A percentile compares a stretch with the other conserved stretches of the same genome.
Evolutionary conservation across 2,329 filamentous ascomycete genomes (phyloP).

Genomic region (Fusarium stilboides): DNA sequence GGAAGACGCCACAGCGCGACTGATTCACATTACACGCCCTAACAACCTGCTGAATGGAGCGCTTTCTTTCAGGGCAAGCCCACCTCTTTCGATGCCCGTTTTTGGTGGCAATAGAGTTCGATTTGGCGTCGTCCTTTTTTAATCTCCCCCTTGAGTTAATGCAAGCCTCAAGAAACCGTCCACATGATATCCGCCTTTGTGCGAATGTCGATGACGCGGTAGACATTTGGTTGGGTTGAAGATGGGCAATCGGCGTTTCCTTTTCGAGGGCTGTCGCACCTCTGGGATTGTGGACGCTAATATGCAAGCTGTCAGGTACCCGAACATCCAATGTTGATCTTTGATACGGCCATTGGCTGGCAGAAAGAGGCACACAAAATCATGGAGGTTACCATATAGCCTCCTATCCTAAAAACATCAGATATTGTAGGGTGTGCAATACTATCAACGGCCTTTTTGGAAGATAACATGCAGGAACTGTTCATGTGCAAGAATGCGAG

Average conservation of each 20-base stretch:
- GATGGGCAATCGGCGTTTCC: conserved; percentile 3
- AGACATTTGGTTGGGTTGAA: conserved; percentile 7
- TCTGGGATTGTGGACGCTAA: conserved; percentile 16
- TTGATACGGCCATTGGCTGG: conserved; percentile 1
- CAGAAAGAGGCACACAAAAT: not conserved
- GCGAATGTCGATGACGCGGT: conserved; percentile 25
- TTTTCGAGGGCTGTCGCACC: not conserved
- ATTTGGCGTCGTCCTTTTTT: conserved; percentile 11
- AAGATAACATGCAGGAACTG: not conserved
- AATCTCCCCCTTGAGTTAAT: conserved; percentile 39
- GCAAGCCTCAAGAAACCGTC: conserved; percentile 1
- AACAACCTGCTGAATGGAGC: not conserved
- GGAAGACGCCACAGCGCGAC: conserved; percentile 38
- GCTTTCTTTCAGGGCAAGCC: conserved; percentile 10
- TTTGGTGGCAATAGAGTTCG: conserved; percentile 36
- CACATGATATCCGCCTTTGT: not conserved
- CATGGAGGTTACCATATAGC: not conserved
- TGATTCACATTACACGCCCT: conserved; percentile 21
- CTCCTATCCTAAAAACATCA: conserved; percentile 1
- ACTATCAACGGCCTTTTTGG: not conserved
- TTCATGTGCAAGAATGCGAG: not conserved
- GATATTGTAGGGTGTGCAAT: not conserved
- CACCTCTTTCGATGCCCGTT: conserved; percentile 30
- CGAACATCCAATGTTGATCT: conserved; percentile 14
- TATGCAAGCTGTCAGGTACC: conserved; percentile 41